These are phyloP conservation scores for Trypanosoma scelopori DNA, from an alignment of 208 protist genomes.

Conservation along the genomic window DNA sequence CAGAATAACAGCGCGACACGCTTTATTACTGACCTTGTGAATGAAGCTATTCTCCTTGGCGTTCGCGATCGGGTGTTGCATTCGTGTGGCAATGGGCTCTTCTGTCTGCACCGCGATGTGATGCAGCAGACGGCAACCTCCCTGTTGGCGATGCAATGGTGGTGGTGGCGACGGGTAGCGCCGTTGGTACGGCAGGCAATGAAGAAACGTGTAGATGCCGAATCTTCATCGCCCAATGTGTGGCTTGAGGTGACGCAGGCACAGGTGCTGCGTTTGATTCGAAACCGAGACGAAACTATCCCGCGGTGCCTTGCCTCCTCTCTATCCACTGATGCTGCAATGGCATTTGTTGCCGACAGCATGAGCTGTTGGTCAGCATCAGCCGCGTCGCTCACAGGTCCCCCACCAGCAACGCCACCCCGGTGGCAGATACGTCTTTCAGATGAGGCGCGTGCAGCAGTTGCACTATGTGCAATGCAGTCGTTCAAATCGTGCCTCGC, in stretches of 20 bases:
- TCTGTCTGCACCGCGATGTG: slow-evolving; percentile 16
- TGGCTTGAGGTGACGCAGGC: slow-evolving; percentile 11
- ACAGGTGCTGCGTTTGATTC: slow-evolving; percentile 11
- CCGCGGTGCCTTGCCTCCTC: slow-evolving; percentile 5
- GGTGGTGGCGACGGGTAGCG: slow-evolving; percentile 21
- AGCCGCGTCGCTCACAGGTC: background rate
- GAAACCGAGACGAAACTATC: background rate
- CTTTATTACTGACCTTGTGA: slow-evolving; percentile 19
- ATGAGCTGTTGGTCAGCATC: slow-evolving; percentile 14
- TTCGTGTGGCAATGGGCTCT: slow-evolving; percentile 7
- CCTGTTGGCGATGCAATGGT: slow-evolving; percentile 21
- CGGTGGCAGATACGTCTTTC: slow-evolving; percentile 21
- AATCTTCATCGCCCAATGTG: background rate
- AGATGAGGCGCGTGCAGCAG: background rate
- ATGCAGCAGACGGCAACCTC: background rate
- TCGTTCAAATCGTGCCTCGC: slow-evolving; percentile 12
- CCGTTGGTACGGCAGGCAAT: slow-evolving; percentile 1
- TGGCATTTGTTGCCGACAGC: slow-evolving; percentile 12
- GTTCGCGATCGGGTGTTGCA: slow-evolving; percentile 12
- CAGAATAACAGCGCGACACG: slow-evolving; percentile 1
- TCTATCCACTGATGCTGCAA: background rate
- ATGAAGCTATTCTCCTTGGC: slow-evolving; percentile 16
- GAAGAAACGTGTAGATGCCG: background rate
- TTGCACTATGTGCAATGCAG: slow-evolving; percentile 13
- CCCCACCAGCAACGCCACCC: background rate